These are phyloP conservation scores for Kwoniella mangroviensis DNA, from an alignment of 768 basidiomycete species.

Conservation along the genomic window DNA sequence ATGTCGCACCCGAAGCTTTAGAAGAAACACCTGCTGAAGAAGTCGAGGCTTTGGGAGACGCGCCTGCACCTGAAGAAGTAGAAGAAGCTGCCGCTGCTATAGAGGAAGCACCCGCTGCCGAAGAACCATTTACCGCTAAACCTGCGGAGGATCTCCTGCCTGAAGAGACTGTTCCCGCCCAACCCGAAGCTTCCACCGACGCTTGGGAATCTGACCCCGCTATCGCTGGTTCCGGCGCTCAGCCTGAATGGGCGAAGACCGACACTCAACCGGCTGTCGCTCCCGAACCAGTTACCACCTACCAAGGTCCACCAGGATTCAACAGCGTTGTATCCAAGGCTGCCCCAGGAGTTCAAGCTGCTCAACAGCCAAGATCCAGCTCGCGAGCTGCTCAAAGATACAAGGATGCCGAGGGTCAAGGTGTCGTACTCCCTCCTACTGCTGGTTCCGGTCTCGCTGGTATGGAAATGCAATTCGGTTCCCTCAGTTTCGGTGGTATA, in stretches of 20 bases:
- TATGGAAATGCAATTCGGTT: slow-evolving; percentile 59
- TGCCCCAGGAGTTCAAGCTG: slow-evolving; percentile 33
- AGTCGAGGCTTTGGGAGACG: slow-evolving; percentile 39
- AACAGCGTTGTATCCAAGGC: slow-evolving; percentile 43
- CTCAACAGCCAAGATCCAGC: slow-evolving; percentile 48
- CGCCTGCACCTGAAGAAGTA: slow-evolving; percentile 37
- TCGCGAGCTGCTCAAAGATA: slow-evolving; percentile 52
- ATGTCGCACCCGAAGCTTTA: slow-evolving; percentile 26
- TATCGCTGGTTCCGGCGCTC: slow-evolving; percentile 45
- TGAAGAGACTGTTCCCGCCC: slow-evolving; percentile 28
- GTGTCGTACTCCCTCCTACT: slow-evolving; percentile 57
- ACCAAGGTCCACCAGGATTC: slow-evolving; percentile 58
- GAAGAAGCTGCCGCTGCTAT: slow-evolving; percentile 37
- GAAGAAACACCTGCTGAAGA: slow-evolving; percentile 33
- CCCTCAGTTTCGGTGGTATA: slow-evolving; percentile 56
- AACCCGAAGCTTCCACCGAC: slow-evolving; percentile 20
- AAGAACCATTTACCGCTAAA: slow-evolving; percentile 27
- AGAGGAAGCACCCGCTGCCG: slow-evolving; percentile 21
- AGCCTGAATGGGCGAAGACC: slow-evolving; percentile 46
- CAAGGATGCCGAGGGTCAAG: slow-evolving; percentile 56
- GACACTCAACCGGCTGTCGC: slow-evolving; percentile 33
- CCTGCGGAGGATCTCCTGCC: slow-evolving; percentile 22
- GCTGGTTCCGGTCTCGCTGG: slow-evolving; percentile 33
- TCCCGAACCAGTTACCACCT: slow-evolving; percentile 52
- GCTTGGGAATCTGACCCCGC: slow-evolving; percentile 47